Conservation (phyloP, 495 filamentous ascomycete genomes). For the Neohortaea acidophila region DNA sequence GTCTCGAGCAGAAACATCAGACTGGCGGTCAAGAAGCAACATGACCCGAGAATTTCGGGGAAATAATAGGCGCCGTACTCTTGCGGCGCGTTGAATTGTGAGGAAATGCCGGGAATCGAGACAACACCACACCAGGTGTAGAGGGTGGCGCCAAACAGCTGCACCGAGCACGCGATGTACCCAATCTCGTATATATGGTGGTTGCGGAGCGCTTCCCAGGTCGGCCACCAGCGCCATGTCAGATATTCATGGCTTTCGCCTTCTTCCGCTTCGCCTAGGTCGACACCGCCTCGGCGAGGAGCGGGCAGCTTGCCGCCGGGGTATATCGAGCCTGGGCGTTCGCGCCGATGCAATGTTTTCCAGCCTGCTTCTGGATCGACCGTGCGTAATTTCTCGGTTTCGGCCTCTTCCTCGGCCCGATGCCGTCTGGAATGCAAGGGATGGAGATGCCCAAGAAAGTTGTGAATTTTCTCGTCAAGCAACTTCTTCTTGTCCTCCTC, state of each 20-base stretch:
- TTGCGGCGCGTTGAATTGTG: conserved; percentile 4
- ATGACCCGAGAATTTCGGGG: conserved; percentile 11
- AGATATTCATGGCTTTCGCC: conserved; percentile 6
- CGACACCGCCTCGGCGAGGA: conserved; percentile 10
- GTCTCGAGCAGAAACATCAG: conserved; percentile 13
- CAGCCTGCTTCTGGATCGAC: conserved; percentile 10
- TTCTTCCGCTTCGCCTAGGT: conserved; percentile 9
- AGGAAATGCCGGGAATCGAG: conserved; percentile 12
- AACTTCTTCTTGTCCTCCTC: conserved; percentile 9
- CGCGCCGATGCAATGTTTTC: conserved; percentile 2
- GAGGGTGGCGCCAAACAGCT: conserved; percentile 13
- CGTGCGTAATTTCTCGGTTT: conserved; percentile 1
- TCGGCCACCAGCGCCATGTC: conserved; percentile 17
- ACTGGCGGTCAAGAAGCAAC: conserved; percentile 13
- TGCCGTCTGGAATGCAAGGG: conserved; percentile 4
- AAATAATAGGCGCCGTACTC: conserved; percentile 14
- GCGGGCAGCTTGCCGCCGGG: conserved; percentile 8
- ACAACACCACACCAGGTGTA: conserved; percentile 8
- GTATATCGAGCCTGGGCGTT: conserved; percentile 8
- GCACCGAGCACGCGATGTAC: conserved; percentile 10
- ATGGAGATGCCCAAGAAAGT: conserved; percentile 8
- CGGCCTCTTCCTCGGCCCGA: conserved; percentile 4
- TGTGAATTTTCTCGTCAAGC: conserved; percentile 14
- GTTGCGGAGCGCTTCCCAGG: conserved; percentile 12
- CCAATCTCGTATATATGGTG: conserved; percentile 17